phyloP scores from a whole-genome alignment of 78 protist genomes.

The Salpingoeca rosetta region DNA sequence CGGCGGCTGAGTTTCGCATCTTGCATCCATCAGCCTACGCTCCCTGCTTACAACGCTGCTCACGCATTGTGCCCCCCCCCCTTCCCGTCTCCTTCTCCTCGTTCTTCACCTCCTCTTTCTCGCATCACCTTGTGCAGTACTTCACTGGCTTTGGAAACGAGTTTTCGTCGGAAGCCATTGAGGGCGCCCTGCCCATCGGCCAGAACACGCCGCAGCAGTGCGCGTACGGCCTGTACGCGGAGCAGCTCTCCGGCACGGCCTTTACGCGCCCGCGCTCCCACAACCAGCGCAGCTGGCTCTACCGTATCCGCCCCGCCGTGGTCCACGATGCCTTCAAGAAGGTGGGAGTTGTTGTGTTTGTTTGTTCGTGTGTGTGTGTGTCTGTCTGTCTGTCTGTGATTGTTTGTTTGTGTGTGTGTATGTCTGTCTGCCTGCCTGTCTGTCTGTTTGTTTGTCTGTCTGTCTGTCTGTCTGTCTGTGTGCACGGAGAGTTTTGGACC shows the following conservation, averaged over 20 bases:
- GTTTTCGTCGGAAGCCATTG: slow-evolving; percentile 60
- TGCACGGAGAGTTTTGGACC: no score
- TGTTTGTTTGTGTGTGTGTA: no score
- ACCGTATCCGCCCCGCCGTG: slow-evolving; percentile 74
- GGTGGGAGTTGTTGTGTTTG: background rate
- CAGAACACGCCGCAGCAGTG: slow-evolving; percentile 82
- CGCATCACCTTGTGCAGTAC: slow-evolving; percentile 34
- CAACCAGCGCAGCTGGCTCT: slow-evolving; percentile 76
- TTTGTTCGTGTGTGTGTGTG: background rate
- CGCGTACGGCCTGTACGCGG: slow-evolving; percentile 83
- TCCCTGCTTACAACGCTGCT: background rate
- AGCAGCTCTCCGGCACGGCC: slow-evolving; percentile 85
- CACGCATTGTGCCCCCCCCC: background rate
- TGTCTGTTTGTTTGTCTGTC: no score
- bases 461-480: no score
- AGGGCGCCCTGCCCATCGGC: slow-evolving; percentile 73
- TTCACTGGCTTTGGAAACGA: slow-evolving; percentile 67
- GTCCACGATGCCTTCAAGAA: slow-evolving; percentile 27
- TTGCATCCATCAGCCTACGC: background rate
- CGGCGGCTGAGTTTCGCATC: no score
- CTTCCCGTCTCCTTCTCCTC: background rate
- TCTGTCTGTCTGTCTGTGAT: no score
- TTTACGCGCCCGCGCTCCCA: slow-evolving; percentile 69
- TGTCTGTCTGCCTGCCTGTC: no score
- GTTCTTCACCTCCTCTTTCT: background rate